Evolutionary conservation across 257 asterid species (phyloP).

Genomic region (Mitragyna speciosa): DNA sequence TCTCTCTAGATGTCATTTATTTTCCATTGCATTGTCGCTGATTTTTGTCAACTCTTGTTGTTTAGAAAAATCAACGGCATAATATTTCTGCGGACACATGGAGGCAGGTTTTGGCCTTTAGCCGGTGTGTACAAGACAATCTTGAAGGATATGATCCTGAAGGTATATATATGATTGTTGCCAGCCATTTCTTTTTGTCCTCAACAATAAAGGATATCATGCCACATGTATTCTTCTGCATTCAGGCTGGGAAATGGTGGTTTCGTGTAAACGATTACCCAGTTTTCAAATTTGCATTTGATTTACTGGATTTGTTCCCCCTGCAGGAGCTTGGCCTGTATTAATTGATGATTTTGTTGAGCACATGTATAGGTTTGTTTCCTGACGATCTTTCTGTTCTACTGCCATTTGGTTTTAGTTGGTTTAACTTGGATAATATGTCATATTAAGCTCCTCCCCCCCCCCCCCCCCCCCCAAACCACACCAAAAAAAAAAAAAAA

Average conservation of each 20-base stretch:
- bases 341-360: conserved; percentile 92
- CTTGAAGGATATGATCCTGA: conserved; percentile 95
- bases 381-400: not conserved
- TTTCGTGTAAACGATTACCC: not conserved
- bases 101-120: conserved; percentile 90
- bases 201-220: not conserved
- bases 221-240: not conserved
- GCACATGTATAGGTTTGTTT: conserved; percentile 86
- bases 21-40: not conserved
- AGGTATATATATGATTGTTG: conserved; percentile 48
- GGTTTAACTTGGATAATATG: not conserved
- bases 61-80: conserved; percentile 76
- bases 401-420: not conserved
- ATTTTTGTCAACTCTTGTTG: not conserved
- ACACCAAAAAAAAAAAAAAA: no score
- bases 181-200: not conserved
- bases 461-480: no score
- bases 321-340: conserved; percentile 97
- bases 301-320: conserved; percentile 10
- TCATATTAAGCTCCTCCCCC: not conserved
- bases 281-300: conserved; percentile 16
- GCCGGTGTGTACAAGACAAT: conserved; percentile 89
- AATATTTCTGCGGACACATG: conserved; percentile 97
- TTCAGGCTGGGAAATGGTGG: not conserved
- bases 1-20: not conserved